Evolutionary conservation across 176 grass and related monocot genomes (phyloP).

Genomic region (Cymbopogon citratus): DNA sequence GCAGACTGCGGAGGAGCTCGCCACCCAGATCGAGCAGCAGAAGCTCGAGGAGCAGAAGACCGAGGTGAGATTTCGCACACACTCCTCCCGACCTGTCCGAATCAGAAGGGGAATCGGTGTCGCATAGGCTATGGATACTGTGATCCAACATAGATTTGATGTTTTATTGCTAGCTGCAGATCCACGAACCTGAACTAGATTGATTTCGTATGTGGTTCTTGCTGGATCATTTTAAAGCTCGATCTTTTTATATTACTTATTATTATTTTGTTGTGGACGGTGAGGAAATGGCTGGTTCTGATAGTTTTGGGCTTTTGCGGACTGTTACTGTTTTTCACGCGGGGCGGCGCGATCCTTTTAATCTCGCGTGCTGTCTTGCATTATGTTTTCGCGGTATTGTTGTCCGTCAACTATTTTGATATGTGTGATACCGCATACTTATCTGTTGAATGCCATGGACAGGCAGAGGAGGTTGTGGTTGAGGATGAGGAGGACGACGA

Average conservation of each 20-base stretch:
- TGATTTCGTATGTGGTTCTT: background rate
- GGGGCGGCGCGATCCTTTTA: no score
- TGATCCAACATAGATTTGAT: background rate
- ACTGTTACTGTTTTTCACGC: no score
- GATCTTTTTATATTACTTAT: background rate
- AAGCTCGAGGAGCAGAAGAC: slow-evolving; percentile 48
- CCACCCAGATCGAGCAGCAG: slow-evolving; percentile 54
- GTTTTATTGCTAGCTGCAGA: background rate
- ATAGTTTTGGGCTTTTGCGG: no score
- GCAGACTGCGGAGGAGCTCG: slow-evolving; percentile 50
- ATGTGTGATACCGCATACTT: no score
- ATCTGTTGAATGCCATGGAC: no score
- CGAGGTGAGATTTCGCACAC: slow-evolving; percentile 29
- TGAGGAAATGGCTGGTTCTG: background rate
- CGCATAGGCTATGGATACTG: background rate
- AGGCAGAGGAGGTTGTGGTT: no score
- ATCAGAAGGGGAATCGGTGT: background rate
- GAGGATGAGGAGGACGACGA: no score
- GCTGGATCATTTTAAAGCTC: background rate
- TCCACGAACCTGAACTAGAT: background rate
- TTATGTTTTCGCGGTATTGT: no score
- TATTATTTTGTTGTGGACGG: background rate
- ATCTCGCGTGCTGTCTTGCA: no score
- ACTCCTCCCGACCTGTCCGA: background rate
- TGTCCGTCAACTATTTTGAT: no score